These are phyloP conservation scores for Fusarium torulosum DNA, from an alignment of 2,329 filamentous ascomycete species.

Conservation along the genomic window DNA sequence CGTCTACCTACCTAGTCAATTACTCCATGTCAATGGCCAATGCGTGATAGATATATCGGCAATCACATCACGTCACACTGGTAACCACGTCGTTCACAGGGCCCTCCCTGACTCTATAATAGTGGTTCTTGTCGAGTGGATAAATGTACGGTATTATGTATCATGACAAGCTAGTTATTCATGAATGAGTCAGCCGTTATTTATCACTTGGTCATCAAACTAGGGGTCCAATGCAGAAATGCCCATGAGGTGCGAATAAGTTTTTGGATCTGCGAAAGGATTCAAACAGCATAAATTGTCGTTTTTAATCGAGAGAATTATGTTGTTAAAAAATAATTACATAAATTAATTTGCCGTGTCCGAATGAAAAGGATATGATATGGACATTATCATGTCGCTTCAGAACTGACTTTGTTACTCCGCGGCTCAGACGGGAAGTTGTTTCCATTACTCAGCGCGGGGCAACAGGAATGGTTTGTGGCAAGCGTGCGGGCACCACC, in stretches of 20 bases:
- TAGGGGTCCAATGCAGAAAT: not conserved
- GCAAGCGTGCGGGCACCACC: conserved; percentile 22
- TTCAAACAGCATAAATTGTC: not conserved
- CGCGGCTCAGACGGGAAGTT: conserved; percentile 20
- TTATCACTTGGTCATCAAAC: not conserved
- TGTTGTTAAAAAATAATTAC: too few relatives aligned
- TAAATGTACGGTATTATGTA: not conserved
- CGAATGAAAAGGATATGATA: not conserved
- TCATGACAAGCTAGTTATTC: not conserved
- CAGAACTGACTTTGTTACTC: conserved; percentile 1
- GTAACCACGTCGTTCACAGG: not conserved
- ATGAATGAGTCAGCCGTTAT: not conserved
- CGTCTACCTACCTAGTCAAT: too few relatives aligned
- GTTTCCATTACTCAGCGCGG: conserved; percentile 38
- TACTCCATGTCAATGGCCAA: too few relatives aligned
- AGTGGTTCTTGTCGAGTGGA: not conserved
- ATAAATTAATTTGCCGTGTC: too few relatives aligned
- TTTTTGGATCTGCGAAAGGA: not conserved
- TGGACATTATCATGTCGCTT: not conserved
- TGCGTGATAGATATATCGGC: too few relatives aligned
- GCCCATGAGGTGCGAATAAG: not conserved
- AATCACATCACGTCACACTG: not conserved
- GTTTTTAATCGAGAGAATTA: not conserved
- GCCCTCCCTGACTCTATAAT: not conserved
- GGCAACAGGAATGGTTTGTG: conserved; percentile 19